Evolutionary conservation across 345 rosid species (phyloP).

Genomic region (Salix caprea): DNA sequence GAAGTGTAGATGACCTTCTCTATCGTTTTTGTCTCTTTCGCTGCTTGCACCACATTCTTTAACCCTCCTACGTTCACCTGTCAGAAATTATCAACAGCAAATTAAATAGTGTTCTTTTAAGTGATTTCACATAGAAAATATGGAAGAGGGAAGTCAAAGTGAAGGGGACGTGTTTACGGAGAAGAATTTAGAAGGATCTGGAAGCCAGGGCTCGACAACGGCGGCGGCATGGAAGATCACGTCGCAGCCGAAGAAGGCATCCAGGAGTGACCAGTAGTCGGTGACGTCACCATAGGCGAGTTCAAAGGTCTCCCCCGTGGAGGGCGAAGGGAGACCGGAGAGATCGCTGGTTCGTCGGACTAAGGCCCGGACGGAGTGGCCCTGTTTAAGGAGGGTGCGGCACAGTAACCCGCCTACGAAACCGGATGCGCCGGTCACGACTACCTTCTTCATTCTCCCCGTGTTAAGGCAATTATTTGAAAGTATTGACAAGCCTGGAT

Average conservation of each 20-base stretch:
- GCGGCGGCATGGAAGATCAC: constrained; percentile 85
- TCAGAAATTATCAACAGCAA: too few relatives aligned
- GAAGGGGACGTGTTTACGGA: constrained; percentile 35
- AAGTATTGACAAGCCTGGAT: too few relatives aligned
- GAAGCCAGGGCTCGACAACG: constrained; percentile 86
- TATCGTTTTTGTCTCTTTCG: constrained; percentile 37
- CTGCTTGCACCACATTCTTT: constrained; percentile 5
- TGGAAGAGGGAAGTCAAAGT: too few relatives aligned
- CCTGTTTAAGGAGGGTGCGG: constrained; percentile 54
- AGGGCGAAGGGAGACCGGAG: constrained; percentile 42
- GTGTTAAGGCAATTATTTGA: too few relatives aligned
- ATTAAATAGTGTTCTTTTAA: too few relatives aligned
- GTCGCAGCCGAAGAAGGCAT: constrained; percentile 62
- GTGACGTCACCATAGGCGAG: constrained; percentile 71
- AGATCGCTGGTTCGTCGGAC: constrained; percentile 53
- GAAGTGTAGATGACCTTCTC: constrained; percentile 67
- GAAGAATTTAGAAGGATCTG: constrained; percentile 62
- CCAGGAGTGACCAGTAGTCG: constrained; percentile 46
- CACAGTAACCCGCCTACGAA: constrained; percentile 76
- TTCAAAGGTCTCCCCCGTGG: constrained; percentile 33
- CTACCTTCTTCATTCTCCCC: constrained; percentile 35
- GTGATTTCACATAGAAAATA: too few relatives aligned
- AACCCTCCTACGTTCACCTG: too few relatives aligned
- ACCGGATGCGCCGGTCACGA: constrained; percentile 81
- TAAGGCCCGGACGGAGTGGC: constrained; percentile 67